Evolutionary conservation across 495 filamentous ascomycete species (phyloP), one percentile per base, ranked within the genome.

Genomic region (Neurospora terricola): DNA sequence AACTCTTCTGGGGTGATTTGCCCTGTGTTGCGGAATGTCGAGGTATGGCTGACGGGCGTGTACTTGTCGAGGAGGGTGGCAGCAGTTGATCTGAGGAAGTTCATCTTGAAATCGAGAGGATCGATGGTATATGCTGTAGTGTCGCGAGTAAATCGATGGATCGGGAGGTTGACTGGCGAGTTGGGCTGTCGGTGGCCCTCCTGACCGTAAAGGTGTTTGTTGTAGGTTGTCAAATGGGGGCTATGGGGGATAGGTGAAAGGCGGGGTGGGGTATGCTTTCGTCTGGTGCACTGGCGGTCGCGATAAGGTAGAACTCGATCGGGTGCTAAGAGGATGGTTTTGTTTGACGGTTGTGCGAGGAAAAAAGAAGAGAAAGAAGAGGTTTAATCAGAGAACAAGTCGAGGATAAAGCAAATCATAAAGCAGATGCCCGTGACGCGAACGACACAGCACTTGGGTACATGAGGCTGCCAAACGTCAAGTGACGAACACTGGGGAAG

Each of bases 1-100:
- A 99, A 99, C 86, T 99, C 96, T 80, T 98, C 96, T 54, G 95
- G 95, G 0, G 96, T 98, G 83, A 99, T 93, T 82, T 98, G 91
- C 76, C 96, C 96, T 3, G 94, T 97, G 73, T 86, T 85, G 75
- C 94, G 93, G 86, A 99, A 99, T 73, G 93, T 98, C 7, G 94
- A 97, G 69, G 89, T 96, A 81, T 96, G 90, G 14, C 90, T 91
- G 77, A 96, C 89, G 36, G 93, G 94, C 3, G 95, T 93, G 79
- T 94, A 93, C 79, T 90, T 91, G 83, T 99, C 96, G 73, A 94
- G 92, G 80, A 96, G 88, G 73, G 89, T 91, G 78, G 93, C 92
- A 81, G 96, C 87, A 30, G 92, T 92, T 45, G 91, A 94, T 82
- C 94, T 93, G 80, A 96, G 73, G 78, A 86, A 79, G 71, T 88